These are phyloP conservation scores for Daldinia sp. DNA, from an alignment of 2,329 filamentous ascomycete species.

Conservation along the genomic window DNA sequence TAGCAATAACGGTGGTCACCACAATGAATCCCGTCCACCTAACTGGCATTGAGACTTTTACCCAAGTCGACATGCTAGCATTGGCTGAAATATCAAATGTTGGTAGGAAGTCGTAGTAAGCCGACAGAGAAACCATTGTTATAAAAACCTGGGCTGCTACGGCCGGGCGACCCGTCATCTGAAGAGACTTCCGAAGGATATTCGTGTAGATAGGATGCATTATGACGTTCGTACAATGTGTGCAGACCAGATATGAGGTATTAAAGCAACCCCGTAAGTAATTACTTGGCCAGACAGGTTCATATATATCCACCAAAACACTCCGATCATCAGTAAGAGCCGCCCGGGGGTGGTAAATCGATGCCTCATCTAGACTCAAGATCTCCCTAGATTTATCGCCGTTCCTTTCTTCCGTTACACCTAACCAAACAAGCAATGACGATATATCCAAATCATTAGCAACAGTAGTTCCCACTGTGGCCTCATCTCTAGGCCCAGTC, in stretches of 20 bases:
- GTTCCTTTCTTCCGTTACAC: not conserved
- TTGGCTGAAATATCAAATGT: not conserved
- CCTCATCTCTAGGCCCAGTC: not conserved
- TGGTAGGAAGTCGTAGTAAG: not conserved
- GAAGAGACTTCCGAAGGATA: not conserved
- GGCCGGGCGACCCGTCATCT: not conserved
- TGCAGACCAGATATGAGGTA: not conserved
- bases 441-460: not conserved
- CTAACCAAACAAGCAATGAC: not conserved
- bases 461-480: not conserved
- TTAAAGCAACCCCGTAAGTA: not conserved
- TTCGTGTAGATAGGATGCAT: not conserved
- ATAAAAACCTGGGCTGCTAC: not conserved
- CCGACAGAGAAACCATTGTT: not conserved
- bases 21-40: not conserved
- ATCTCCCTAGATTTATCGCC: not conserved
- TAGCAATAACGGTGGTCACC: not conserved
- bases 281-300: not conserved
- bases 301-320: not conserved
- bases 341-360: no score
- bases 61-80: not conserved
- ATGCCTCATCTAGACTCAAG: not conserved
- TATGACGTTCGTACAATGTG: not conserved
- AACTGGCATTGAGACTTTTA: not conserved
- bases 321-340: not conserved